Percentiles rank a stretch among this genome's conserved stretches.
Evolutionary conservation across 139 green algal species (phyloP).

Genomic region (Ulvella scutata): DNA sequence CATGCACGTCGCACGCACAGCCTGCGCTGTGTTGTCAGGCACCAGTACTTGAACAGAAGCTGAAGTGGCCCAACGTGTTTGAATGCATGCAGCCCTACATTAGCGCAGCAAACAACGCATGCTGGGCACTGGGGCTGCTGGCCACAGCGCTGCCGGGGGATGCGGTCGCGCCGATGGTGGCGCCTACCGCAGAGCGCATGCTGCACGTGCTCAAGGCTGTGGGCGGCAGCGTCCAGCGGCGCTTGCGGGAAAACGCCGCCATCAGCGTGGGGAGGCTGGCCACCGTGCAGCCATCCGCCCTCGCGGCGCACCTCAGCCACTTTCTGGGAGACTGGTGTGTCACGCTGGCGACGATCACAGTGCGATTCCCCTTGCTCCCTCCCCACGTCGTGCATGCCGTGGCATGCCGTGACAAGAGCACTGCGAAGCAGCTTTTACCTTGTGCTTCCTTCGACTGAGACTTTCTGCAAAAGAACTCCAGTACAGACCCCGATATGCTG

Average conservation of each 20-base stretch:
- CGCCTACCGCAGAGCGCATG: slow-evolving; percentile 31
- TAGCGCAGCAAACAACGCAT: slow-evolving; percentile 84
- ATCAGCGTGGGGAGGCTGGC: slow-evolving; percentile 78
- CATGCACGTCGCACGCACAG: too few relatives aligned
- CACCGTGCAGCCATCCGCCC: slow-evolving; percentile 18
- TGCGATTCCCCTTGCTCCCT: background rate
- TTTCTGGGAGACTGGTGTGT: slow-evolving; percentile 70
- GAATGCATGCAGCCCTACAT: slow-evolving; percentile 30
- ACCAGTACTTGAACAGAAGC: too few relatives aligned
- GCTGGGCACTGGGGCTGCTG: slow-evolving; percentile 82
- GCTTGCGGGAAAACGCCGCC: slow-evolving; percentile 77
- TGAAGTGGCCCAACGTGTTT: too few relatives aligned
- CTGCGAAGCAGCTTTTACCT: too few relatives aligned
- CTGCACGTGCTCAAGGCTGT: slow-evolving; percentile 37
- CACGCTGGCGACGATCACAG: slow-evolving; percentile 49
- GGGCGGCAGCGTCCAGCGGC: slow-evolving; percentile 35
- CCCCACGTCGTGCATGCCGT: too few relatives aligned
- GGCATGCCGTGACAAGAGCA: too few relatives aligned
- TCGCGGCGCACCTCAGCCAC: slow-evolving; percentile 58
- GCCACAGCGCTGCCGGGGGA: slow-evolving; percentile 8
- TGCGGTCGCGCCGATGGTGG: slow-evolving; percentile 19
- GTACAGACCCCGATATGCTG: too few relatives aligned
- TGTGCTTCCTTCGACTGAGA: too few relatives aligned
- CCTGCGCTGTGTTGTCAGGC: too few relatives aligned
- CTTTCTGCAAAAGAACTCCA: too few relatives aligned